phyloP scores from a whole-genome alignment of 2,329 filamentous ascomycete species.

The Mollisia scopiformis region DNA sequence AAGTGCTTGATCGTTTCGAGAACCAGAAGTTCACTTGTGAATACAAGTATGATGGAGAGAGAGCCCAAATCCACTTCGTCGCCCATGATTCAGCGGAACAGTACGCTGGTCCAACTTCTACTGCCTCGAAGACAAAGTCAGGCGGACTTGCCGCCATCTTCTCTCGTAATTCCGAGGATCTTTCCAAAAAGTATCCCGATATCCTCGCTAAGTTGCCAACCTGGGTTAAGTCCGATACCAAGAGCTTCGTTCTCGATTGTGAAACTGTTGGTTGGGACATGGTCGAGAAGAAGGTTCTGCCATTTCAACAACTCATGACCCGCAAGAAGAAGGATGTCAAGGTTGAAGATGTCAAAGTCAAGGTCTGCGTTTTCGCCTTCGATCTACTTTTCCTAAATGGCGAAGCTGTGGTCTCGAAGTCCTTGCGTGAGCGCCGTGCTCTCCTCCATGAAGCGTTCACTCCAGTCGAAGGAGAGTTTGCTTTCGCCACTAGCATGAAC shows the following conservation, averaged over 20 bases:
- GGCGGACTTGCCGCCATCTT: slow-evolving; percentile 87
- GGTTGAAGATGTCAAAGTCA: slow-evolving; percentile 91
- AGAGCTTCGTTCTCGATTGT: slow-evolving; percentile 97
- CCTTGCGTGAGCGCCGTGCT: slow-evolving; percentile 81
- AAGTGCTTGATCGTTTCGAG: slow-evolving; percentile 96
- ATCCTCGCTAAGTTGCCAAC: slow-evolving; percentile 83
- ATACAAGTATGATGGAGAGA: slow-evolving; percentile 98
- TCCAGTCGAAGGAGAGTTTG: slow-evolving; percentile 85
- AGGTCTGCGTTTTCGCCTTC: slow-evolving; percentile 96
- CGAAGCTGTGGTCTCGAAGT: slow-evolving; percentile 83
- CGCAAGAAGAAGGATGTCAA: slow-evolving; percentile 97
- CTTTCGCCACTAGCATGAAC: slow-evolving; percentile 85
- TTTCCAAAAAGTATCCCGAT: slow-evolving; percentile 97
- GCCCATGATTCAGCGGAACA: slow-evolving; percentile 76
- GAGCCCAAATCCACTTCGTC: slow-evolving; percentile 98
- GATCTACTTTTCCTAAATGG: slow-evolving; percentile 94
- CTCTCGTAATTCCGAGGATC: slow-evolving; percentile 93
- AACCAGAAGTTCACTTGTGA: slow-evolving; percentile 96
- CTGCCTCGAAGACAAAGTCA: slow-evolving; percentile 57
- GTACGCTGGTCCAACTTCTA: slow-evolving; percentile 62
- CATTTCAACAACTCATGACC: slow-evolving; percentile 98
- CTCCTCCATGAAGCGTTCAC: slow-evolving; percentile 74
- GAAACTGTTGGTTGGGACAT: slow-evolving; percentile 97
- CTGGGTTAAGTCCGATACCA: slow-evolving; percentile 89
- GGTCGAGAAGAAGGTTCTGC: slow-evolving; percentile 91